Evolutionary conservation across 2,329 filamentous ascomycete species (phyloP).

Genomic region (Epichloe festucae): DNA sequence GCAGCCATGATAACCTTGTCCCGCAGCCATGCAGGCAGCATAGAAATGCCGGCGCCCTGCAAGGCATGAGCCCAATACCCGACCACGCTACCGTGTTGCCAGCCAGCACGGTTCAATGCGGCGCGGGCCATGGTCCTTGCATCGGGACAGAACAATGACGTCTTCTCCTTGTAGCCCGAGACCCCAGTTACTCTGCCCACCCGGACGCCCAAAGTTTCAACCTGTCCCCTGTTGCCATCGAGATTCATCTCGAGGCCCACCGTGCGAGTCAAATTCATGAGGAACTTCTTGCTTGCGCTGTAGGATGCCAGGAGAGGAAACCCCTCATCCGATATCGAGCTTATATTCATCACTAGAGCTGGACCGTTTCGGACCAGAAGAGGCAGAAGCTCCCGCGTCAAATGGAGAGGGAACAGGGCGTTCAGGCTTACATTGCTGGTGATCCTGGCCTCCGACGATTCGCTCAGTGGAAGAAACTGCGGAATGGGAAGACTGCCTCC

Average conservation of each 20-base stretch:
- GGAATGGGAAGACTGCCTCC: constrained; percentile 11
- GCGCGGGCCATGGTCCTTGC: constrained; percentile 8
- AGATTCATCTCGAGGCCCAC: constrained; percentile 29
- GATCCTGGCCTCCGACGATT: constrained; percentile 23
- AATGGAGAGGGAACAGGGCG: constrained; percentile 33
- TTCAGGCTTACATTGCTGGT: constrained; percentile 32
- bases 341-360: constrained; percentile 36
- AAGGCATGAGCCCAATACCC: constrained; percentile 11
- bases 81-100: constrained; percentile 7
- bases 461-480: constrained; percentile 22
- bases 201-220: background rate
- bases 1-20: background rate
- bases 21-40: background rate
- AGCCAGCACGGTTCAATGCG: constrained; percentile 6
- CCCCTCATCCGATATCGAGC: constrained; percentile 29
- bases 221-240: background rate
- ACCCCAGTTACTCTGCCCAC: constrained; percentile 9
- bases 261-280: constrained; percentile 19
- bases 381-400: constrained; percentile 31
- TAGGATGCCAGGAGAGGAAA: constrained; percentile 35
- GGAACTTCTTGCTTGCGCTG: constrained; percentile 31
- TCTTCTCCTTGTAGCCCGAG: constrained; percentile 7
- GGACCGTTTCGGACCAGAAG: constrained; percentile 26
- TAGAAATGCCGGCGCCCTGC: background rate
- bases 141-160: constrained; percentile 9